These are phyloP conservation scores for Fusarium liriodendri DNA, from an alignment of 2,329 filamentous ascomycete species.

Conservation along the genomic window DNA sequence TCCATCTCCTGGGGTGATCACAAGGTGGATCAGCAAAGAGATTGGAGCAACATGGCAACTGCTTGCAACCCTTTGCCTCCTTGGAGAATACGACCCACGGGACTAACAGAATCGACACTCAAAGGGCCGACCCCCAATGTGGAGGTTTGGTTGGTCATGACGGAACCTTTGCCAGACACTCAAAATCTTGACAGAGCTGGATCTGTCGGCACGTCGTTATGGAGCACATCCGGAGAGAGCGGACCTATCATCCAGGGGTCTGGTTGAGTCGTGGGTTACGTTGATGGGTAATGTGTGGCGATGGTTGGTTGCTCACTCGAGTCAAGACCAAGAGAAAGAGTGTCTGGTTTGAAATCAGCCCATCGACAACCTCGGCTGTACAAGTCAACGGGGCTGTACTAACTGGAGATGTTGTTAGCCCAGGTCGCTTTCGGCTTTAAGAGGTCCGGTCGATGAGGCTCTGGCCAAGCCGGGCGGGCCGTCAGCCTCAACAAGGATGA, in stretches of 20 bases:
- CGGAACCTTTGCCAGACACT: constrained; percentile 18
- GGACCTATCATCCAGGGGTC: constrained; percentile 18
- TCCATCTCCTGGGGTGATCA: neutral
- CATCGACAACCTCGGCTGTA: neutral
- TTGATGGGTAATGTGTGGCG: constrained; percentile 26
- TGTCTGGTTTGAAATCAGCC: constrained; percentile 14
- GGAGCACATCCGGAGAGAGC: constrained; percentile 13
- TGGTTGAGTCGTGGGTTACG: constrained; percentile 22
- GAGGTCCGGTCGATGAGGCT: constrained; percentile 9
- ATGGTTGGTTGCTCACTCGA: constrained; percentile 12
- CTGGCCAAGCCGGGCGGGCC: constrained; percentile 29
- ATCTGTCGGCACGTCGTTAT: constrained; percentile 36
- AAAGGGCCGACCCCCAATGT: constrained; percentile 18
- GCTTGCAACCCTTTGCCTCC: constrained; percentile 5
- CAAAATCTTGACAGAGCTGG: constrained; percentile 20
- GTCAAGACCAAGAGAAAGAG: constrained; percentile 4
- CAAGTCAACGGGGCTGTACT: neutral
- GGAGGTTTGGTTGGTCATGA: constrained; percentile 28
- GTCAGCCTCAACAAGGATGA: constrained; percentile 21
- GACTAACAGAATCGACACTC: constrained; percentile 27
- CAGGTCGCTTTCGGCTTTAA: neutral
- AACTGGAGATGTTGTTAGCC: neutral
- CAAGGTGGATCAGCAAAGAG: constrained; percentile 20
- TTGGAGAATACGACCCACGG: constrained; percentile 27
- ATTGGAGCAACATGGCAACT: constrained; percentile 5